Base-by-base conservation (phyloP, 805 yeast genomes). In the Kazachstania psychrophila region DNA sequence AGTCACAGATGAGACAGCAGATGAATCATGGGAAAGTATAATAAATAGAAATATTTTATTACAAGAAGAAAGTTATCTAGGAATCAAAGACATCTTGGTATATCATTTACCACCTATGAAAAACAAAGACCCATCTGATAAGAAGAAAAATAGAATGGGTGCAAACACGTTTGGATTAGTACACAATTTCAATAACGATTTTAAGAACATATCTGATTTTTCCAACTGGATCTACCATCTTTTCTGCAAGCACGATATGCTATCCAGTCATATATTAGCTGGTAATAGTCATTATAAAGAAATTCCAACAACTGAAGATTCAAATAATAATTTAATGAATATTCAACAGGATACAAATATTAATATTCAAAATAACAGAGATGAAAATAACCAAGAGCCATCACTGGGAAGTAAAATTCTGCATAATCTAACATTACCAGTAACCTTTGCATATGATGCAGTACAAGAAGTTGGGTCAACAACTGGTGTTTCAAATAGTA, bases 401-500 rank as follows among this genome's bases (percentile, higher is more conserved):
- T 18, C 29, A 28, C 23, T 28, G 13, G 19, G 31, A 13, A 33
- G 15, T 30, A 49, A 43, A n/a, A 15, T 58, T 12, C 32, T 53
- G 17, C 58, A 56, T 36, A 58, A 58, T 34, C 30, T 58, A 20
- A 43, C 58, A 3, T 39, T 57, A 14, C 63, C 63, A 4, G 41
- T 58, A 15, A 39, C 56, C 1, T 52, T 58, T 37, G 58, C 63
- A 20, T 53, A 52, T 27, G 63, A 58, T 38, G 53, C 60, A 3
- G 48, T 57, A n/a, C 60, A 56, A 31, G 63, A 58, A 33, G 54
- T 58, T 14, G 59, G 63, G 10, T 34, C 41, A 3, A 56, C 60
- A 26, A 51, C 61, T 1, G 63, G 63, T 2, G 48, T 58, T 4
- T 46, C 60, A 4, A 46, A 40, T 23, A 57, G 60, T 38, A 42